These are phyloP conservation scores for Fraxinus anomala DNA, from an alignment of 257 asterid species.

Conservation along the genomic window DNA sequence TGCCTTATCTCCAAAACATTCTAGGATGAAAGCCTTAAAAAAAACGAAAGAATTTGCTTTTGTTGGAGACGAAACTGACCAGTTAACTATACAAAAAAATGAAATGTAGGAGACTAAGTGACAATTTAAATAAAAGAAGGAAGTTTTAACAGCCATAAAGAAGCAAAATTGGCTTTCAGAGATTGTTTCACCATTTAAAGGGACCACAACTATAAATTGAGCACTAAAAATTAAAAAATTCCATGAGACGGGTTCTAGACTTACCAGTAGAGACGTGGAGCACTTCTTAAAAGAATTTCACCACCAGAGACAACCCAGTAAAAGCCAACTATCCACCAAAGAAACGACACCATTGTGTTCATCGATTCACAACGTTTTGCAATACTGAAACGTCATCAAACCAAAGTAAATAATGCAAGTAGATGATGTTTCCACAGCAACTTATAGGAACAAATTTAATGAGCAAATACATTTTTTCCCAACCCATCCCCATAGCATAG, in stretches of 20 bases:
- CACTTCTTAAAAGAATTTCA: slow-evolving; percentile 57
- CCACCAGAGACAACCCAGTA: slow-evolving; percentile 96
- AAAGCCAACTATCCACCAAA: slow-evolving; percentile 96
- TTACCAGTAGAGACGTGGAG: slow-evolving; percentile 92
- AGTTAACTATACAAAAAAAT: neutral
- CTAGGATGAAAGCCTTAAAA: neutral
- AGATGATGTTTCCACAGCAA: slow-evolving; percentile 6
- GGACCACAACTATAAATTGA: slow-evolving; percentile 13
- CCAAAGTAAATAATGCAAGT: slow-evolving; percentile 20
- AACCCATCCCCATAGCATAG: neutral
- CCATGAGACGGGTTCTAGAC: slow-evolving; percentile 21
- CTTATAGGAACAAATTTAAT: slow-evolving; percentile 6
- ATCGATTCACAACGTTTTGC: slow-evolving; percentile 81
- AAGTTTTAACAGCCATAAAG: neutral
- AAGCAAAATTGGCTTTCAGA: slow-evolving; percentile 1
- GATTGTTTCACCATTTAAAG: slow-evolving; percentile 7
- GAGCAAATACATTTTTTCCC: neutral
- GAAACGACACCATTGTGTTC: slow-evolving; percentile 83
- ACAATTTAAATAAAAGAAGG: neutral
- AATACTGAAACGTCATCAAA: slow-evolving; percentile 44
- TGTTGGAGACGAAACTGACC: slow-evolving; percentile 2
- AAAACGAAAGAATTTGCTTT: neutral
- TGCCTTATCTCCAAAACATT: neutral
- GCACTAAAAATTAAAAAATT: slow-evolving; percentile 6
- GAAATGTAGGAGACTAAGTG: neutral